phyloP scores from a whole-genome alignment of 805 yeast species.

The Pichia paraexigua region DNA sequence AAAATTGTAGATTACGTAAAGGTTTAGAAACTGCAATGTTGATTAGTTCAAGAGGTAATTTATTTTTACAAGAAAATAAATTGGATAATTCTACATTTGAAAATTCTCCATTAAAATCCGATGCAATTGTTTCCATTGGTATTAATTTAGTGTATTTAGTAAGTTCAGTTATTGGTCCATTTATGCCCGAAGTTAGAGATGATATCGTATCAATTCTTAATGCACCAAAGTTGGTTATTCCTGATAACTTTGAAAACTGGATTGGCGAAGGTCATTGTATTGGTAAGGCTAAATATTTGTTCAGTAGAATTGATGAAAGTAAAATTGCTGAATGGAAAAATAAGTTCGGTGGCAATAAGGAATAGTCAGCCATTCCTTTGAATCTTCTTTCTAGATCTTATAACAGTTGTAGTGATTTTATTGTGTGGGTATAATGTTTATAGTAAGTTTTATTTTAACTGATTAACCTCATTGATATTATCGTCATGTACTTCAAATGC shows the following conservation, averaged over 20 bases:
- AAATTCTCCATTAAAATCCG: conserved; percentile 70
- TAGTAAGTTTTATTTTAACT: too few species aligned
- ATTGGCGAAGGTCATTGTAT: conserved; percentile 78
- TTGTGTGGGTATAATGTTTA: background rate
- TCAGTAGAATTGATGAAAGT: conserved; percentile 85
- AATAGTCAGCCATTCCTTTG: conserved; percentile 14
- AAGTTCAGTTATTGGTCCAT: conserved; percentile 78
- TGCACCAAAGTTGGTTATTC: conserved; percentile 71
- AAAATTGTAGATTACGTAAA: conserved; percentile 69
- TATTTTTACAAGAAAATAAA: conserved; percentile 91
- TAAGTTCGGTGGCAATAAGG: conserved; percentile 77
- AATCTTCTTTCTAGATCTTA: too few species aligned
- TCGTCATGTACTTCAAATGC: too few species aligned
- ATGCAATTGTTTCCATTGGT: conserved; percentile 89
- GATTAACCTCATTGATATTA: too few species aligned
- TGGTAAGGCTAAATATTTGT: conserved; percentile 85
- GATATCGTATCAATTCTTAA: conserved; percentile 73
- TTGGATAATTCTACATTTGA: conserved; percentile 80
- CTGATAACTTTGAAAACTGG: conserved; percentile 63
- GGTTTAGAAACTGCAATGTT: conserved; percentile 92
- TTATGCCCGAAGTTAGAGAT: conserved; percentile 75
- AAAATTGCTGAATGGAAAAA: conserved; percentile 81
- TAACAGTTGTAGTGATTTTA: background rate
- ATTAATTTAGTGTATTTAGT: conserved; percentile 80
- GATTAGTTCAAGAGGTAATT: conserved; percentile 87